phyloP scores from a whole-genome alignment of 768 basidiomycete genomes.

The Boletus rubroflammeus region DNA sequence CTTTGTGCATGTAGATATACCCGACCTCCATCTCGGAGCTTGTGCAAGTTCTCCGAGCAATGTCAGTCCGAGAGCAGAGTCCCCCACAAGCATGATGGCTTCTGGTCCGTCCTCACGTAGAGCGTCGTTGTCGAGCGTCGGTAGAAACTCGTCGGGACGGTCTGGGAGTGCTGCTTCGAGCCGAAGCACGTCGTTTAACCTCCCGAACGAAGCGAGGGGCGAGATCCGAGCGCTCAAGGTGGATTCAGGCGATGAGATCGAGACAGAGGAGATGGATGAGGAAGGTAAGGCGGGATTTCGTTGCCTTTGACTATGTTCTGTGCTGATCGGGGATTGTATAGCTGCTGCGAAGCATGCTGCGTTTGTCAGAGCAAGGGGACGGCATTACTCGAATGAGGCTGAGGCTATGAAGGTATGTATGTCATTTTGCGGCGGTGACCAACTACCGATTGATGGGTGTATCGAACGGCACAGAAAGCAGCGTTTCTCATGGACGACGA shows the following conservation, averaged over 20 bases:
- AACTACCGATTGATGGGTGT: neutral
- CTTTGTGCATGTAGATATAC: slow-evolving; percentile 61
- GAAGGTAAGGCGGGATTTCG: slow-evolving; percentile 53
- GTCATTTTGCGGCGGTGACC: neutral
- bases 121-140: slow-evolving; percentile 67
- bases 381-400: slow-evolving; percentile 88
- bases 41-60: slow-evolving; percentile 34
- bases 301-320: neutral
- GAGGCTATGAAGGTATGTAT: slow-evolving; percentile 82
- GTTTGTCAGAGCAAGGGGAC: slow-evolving; percentile 74
- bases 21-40: slow-evolving; percentile 61
- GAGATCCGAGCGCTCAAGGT: slow-evolving; percentile 47
- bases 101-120: slow-evolving; percentile 72
- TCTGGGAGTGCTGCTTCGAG: slow-evolving; percentile 65
- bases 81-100: slow-evolving; percentile 57
- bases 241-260: slow-evolving; percentile 50
- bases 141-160: slow-evolving; percentile 50
- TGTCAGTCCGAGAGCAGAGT: slow-evolving; percentile 43
- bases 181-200: slow-evolving; percentile 80
- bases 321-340: slow-evolving; percentile 27
- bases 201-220: slow-evolving; percentile 65
- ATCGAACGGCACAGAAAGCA: slow-evolving; percentile 48
- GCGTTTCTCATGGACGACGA: slow-evolving; percentile 64
- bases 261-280: slow-evolving; percentile 85
- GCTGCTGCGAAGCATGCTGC: slow-evolving; percentile 80